phyloP scores from a whole-genome alignment of 768 basidiomycete species.

The Cubamyces lactineus region DNA sequence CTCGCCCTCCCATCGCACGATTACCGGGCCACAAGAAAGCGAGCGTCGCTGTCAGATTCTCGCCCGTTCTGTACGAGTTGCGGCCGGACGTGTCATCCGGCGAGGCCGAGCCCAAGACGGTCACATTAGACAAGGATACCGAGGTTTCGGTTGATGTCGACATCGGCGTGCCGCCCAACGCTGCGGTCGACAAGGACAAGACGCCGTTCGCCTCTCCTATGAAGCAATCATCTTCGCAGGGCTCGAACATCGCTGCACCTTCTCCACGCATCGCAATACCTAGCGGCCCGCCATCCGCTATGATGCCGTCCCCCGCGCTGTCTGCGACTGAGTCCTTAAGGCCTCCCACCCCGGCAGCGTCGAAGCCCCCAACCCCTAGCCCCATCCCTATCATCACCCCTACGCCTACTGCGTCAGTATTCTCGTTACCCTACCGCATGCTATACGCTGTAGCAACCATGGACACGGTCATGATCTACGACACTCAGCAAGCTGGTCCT shows the following conservation, averaged over 20 bases:
- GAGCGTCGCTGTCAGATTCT: slow-evolving; percentile 92
- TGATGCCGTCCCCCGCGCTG: slow-evolving; percentile 55
- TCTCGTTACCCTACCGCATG: slow-evolving; percentile 92
- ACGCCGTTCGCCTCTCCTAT: slow-evolving; percentile 19
- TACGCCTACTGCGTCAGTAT: slow-evolving; percentile 62
- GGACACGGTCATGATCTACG: slow-evolving; percentile 93
- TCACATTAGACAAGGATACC: slow-evolving; percentile 66
- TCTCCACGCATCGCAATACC: slow-evolving; percentile 46
- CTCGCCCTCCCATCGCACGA: slow-evolving; percentile 90
- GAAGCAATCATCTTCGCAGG: slow-evolving; percentile 25
- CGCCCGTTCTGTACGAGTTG: slow-evolving; percentile 92
- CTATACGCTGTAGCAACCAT: slow-evolving; percentile 95
- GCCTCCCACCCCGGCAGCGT: slow-evolving; percentile 64
- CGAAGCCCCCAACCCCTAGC: slow-evolving; percentile 49
- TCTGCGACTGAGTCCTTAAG: slow-evolving; percentile 52
- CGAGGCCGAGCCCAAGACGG: slow-evolving; percentile 52
- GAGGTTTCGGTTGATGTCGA: slow-evolving; percentile 68
- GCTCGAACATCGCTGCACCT: slow-evolving; percentile 46
- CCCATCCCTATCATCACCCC: slow-evolving; percentile 43
- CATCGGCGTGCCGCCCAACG: slow-evolving; percentile 27
- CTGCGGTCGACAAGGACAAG: slow-evolving; percentile 11
- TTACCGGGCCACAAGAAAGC: slow-evolving; percentile 96
- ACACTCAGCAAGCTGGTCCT: slow-evolving; percentile 94
- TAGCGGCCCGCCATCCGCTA: slow-evolving; percentile 26
- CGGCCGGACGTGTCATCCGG: slow-evolving; percentile 55